These are phyloP conservation scores for Cyclotella kingstonii DNA, from an alignment of 108 stramenopile genomes.

Conservation along the genomic window DNA sequence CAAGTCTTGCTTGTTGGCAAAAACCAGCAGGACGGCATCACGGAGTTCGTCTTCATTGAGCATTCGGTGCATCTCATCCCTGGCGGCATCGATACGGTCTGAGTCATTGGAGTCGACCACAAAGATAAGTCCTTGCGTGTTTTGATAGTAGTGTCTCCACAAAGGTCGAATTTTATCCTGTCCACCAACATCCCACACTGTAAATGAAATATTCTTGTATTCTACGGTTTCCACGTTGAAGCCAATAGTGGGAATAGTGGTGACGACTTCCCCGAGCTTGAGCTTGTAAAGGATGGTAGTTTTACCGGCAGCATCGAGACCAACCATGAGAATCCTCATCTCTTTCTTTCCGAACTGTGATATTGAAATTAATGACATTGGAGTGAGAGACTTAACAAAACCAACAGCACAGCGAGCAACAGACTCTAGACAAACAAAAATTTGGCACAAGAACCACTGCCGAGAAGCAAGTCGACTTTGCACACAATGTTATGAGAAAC, in stretches of 20 bases:
- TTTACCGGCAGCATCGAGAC: conserved; percentile 99
- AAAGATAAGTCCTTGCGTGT: conserved; percentile 97
- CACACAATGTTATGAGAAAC: too few relatives aligned
- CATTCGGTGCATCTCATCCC: conserved; percentile 95
- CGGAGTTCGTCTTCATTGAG: conserved; percentile 95
- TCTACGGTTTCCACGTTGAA: conserved; percentile 96
- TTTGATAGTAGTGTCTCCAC: conserved; percentile 99
- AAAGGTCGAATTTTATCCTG: conserved; percentile 98
- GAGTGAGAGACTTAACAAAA: too few relatives aligned
- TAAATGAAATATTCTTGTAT: conserved; percentile 94
- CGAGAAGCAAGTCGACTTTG: too few relatives aligned
- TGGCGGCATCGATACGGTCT: conserved; percentile 95
- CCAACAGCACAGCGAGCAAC: too few relatives aligned
- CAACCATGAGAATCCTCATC: conserved; percentile 99
- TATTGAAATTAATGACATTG: too few relatives aligned
- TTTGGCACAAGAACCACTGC: too few relatives aligned
- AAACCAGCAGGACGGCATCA: conserved; percentile 92
- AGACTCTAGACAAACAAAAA: too few relatives aligned
- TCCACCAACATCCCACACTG: conserved; percentile 99
- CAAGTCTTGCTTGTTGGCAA: conserved; percentile 98
- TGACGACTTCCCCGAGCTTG: conserved; percentile 98
- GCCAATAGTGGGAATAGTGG: conserved; percentile 98
- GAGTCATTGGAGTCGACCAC: conserved; percentile 97
- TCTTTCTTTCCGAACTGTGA: conserved; percentile 96
- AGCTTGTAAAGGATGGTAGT: conserved; percentile 99